Conservation (phyloP, 345 rosid genomes). For the Brassica nigra region DNA sequence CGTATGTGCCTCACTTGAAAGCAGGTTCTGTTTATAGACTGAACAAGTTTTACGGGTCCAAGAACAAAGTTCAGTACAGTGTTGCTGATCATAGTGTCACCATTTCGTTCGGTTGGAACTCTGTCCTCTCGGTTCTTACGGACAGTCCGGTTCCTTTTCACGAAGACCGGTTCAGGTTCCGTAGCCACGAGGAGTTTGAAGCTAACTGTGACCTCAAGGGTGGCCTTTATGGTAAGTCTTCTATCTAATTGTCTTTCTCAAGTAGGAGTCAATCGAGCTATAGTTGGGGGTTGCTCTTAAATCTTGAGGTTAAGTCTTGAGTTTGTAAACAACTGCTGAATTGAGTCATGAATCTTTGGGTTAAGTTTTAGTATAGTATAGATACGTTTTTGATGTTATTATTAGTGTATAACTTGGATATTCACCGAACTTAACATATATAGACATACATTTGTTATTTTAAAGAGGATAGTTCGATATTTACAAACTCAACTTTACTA, state of each 20-base stretch:
- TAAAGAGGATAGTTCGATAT: background rate
- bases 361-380: background rate
- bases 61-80: background rate
- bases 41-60: background rate
- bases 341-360: background rate
- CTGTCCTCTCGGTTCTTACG: background rate
- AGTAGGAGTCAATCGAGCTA: background rate
- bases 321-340: background rate
- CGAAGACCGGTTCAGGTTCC: background rate
- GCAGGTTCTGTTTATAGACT: background rate
- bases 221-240: background rate
- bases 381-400: background rate
- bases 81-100: background rate
- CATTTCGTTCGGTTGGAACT: background rate
- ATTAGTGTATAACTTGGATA: background rate
- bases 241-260: background rate
- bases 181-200: background rate
- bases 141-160: background rate
- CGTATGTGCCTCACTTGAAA: background rate
- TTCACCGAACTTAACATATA: background rate
- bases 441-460: background rate
- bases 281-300: background rate
- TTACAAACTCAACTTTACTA: background rate
- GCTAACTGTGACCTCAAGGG: background rate
- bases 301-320: background rate